phyloP scores from a whole-genome alignment of 495 filamentous ascomycete genomes.

The Chaetomidium leptoderma region DNA sequence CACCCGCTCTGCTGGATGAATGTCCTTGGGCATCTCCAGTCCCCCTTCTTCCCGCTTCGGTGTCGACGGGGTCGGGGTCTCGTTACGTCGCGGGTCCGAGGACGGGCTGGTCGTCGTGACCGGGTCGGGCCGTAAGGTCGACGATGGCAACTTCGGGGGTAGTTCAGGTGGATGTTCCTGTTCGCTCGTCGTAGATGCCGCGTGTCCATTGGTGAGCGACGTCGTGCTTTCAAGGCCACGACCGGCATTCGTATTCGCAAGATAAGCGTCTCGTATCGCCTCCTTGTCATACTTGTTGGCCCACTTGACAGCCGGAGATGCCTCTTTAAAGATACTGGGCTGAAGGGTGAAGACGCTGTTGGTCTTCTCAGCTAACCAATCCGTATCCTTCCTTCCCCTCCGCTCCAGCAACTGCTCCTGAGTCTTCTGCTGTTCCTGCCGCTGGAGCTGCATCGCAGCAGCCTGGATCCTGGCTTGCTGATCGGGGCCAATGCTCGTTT shows the following conservation, averaged over 20 bases:
- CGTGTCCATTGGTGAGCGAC: constrained; percentile 32
- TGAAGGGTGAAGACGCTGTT: constrained; percentile 90
- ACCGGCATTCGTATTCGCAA: constrained; percentile 65
- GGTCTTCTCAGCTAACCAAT: constrained; percentile 65
- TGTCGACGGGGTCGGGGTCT: constrained; percentile 21
- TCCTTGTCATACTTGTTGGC: constrained; percentile 85
- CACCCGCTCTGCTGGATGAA: constrained; percentile 38
- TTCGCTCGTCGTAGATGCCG: constrained; percentile 24
- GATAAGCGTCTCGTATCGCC: constrained; percentile 72
- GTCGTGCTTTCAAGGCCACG: constrained; percentile 45
- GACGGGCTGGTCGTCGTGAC: constrained; percentile 14
- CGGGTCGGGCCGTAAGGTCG: constrained; percentile 15
- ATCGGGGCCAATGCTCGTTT: constrained; percentile 83
- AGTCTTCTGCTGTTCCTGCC: constrained; percentile 56
- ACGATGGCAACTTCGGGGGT: constrained; percentile 33
- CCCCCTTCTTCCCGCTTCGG: constrained; percentile 30
- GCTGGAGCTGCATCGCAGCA: constrained; percentile 74
- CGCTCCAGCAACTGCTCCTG: constrained; percentile 38
- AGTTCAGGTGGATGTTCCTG: constrained; percentile 32
- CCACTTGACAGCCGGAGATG: constrained; percentile 93
- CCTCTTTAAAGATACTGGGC: constrained; percentile 78
- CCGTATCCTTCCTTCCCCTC: constrained; percentile 50
- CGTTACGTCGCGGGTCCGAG: constrained; percentile 11
- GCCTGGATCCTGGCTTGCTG: constrained; percentile 90
- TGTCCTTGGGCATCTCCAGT: constrained; percentile 30